Conservation (phyloP, 75 land plant species). For the Selaginella tamariscina region DNA sequence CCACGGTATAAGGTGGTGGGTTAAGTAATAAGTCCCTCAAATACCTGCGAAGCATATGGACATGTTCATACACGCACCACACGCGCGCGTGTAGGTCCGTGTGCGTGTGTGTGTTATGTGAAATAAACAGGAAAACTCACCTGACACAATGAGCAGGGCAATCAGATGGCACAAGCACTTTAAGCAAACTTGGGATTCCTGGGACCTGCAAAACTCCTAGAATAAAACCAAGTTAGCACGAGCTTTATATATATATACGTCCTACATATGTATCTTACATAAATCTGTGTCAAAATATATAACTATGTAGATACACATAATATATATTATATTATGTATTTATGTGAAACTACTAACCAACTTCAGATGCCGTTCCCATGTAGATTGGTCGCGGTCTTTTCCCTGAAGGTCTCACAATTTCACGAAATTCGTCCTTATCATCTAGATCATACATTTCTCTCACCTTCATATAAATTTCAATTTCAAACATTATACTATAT, state of each 20-base stretch:
- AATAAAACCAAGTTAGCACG: no score
- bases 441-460: conserved; percentile 74
- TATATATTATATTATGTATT: not conserved
- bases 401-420: conserved; percentile 44
- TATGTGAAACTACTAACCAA: conserved; percentile 25
- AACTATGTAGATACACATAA: no score
- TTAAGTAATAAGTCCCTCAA: conserved; percentile 68
- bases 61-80: not conserved
- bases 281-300: no score
- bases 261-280: no score
- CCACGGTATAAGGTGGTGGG: conserved; percentile 57
- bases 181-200: conserved; percentile 80
- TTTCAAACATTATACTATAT: not conserved
- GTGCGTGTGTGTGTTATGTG: no score
- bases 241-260: no score
- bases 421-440: conserved; percentile 41
- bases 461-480: conserved; percentile 48
- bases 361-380: conserved; percentile 74
- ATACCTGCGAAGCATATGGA: conserved; percentile 28
- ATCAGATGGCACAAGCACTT: conserved; percentile 61
- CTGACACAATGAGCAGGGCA: not conserved
- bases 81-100: no score
- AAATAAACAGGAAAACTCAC: not conserved
- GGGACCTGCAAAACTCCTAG: conserved; percentile 68
- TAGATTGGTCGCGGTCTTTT: conserved; percentile 64